Base-by-base conservation (phyloP, 306 rosid species). In the Ziziphus jujuba region DNA sequence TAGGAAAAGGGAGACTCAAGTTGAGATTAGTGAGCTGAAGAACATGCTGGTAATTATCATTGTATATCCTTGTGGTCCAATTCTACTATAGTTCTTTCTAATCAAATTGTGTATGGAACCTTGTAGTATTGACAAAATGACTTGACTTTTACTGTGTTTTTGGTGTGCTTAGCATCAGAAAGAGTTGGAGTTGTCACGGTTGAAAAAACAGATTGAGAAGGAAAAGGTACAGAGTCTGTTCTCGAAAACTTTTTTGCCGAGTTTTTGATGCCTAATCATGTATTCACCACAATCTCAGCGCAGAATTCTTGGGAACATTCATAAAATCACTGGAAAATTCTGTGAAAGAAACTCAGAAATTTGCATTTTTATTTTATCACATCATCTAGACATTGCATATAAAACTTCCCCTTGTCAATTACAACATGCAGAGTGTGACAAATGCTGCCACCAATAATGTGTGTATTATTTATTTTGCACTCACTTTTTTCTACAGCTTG, bases 151-250 rank as follows among this genome's bases (percentile, higher is more conserved):
- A 70, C 72, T 74, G 33, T 49, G 45, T 60, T 63, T 56, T 52
- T 74, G 77, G 54, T 50, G 51, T 72, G 55, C 61, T 20, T 68
- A 93, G 98, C 83, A 85, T 76, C 95, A 80, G 85, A 90, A 90
- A 82, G 98, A 88, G 83, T 75, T 83, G 75, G 98, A 93, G 72
- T 60, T 93, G 59, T 86, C 85, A 71, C 82, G 53, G 70, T 72
- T 93, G 80, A 93, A 83, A 76, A 95, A 88, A 67, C 91, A 86
- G 69, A 81, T 90, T 61, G 87, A 85, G 83, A 93, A 74, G 79
- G 95, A 90, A 72, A 82, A 88, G 97, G 98, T 93, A 85, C 51
- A 56, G 59, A 75, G 52, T 57, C 70, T 68, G 70, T 69, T 70
- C 12, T 56, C 54, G 57, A 59, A 34, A 63, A 66, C 59, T 36